Evolutionary conservation across 768 basidiomycete species (phyloP).

Genomic region (Amanita muscaria): DNA sequence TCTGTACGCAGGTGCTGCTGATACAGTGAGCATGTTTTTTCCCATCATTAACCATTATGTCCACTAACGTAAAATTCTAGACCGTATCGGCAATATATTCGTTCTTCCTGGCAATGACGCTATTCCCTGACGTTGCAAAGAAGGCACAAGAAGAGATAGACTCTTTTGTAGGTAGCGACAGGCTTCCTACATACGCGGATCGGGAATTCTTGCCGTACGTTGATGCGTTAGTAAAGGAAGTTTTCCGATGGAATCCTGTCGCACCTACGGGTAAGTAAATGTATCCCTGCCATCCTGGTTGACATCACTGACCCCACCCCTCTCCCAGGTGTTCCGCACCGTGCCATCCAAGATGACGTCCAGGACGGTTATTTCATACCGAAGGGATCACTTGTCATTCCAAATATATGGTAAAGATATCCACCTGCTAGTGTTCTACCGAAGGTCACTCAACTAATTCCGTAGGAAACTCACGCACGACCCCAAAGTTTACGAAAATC

Average conservation of each 20-base stretch:
- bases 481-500: conserved; percentile 41
- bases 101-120: conserved; percentile 53
- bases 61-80: conserved; percentile 22
- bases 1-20: conserved; percentile 51
- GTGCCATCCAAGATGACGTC: conserved; percentile 49
- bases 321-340: conserved; percentile 41
- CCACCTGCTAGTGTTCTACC: background rate
- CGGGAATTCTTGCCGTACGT: conserved; percentile 49
- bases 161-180: conserved; percentile 45
- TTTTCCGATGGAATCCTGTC: conserved; percentile 42
- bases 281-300: background rate
- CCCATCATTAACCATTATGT: background rate
- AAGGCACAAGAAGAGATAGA: conserved; percentile 62
- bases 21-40: conserved; percentile 33
- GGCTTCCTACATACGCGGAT: conserved; percentile 53
- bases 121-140: conserved; percentile 45
- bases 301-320: conserved; percentile 11
- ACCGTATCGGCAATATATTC: conserved; percentile 54
- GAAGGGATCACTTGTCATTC: conserved; percentile 43
- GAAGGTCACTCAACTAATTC: conserved; percentile 6
- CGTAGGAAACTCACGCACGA: conserved; percentile 47
- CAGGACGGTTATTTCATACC: conserved; percentile 58
- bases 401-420: conserved; percentile 37
- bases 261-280: conserved; percentile 30
- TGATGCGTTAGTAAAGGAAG: conserved; percentile 53